phyloP scores from a whole-genome alignment of 2,329 filamentous ascomycete genomes.

The Ophiostoma tasmaniense region DNA sequence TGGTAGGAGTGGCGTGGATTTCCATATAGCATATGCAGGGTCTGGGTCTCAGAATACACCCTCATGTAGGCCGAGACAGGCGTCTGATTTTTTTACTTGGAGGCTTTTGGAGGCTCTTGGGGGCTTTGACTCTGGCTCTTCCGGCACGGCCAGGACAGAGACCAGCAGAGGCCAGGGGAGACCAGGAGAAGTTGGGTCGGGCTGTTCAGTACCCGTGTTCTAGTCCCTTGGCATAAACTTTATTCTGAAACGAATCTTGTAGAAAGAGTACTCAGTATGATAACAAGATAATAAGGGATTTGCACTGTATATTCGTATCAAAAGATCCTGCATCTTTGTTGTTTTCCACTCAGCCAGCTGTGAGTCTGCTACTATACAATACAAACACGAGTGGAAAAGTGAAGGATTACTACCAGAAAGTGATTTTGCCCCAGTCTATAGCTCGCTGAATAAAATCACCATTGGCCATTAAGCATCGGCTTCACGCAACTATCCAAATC shows the following conservation, averaged over 20 bases:
- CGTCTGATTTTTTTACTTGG: neutral
- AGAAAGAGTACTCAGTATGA: no score
- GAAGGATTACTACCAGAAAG: neutral
- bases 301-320: no score
- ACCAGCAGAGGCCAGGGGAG: neutral
- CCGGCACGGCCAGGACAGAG: neutral
- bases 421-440: no score
- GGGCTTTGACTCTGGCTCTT: neutral
- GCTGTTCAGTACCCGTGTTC: neutral
- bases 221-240: neutral
- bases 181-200: neutral
- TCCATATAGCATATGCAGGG: neutral
- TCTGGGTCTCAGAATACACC: neutral
- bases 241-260: neutral
- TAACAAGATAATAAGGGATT: no score
- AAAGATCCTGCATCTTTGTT: neutral
- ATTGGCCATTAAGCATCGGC: no score
- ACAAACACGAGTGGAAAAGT: neutral
- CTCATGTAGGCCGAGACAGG: neutral
- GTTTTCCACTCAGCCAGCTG: neutral
- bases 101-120: neutral
- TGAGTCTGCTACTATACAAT: neutral
- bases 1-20: neutral
- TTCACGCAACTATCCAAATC: no score
- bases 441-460: no score